Evolutionary conservation across 208 protist genomes (phyloP), one percentile per base, ranked within the genome.

Genomic region (Trypanosomatidae sp.): DNA sequence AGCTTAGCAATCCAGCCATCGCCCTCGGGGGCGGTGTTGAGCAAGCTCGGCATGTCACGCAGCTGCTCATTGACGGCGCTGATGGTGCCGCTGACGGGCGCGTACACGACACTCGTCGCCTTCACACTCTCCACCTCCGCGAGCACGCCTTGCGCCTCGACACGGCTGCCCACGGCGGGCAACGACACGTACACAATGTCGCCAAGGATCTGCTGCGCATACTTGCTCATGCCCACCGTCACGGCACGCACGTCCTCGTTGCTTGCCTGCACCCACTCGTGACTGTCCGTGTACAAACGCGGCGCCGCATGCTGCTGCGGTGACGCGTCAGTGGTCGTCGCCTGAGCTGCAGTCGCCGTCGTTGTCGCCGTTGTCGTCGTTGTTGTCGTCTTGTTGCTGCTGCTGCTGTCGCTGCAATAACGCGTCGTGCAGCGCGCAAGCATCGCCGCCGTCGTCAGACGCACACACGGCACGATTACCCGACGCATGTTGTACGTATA

Each of bases 71-170:
- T 96, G 28, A 96, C 79, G 10, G 74, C 56, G 11, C 61, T 56
- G 33, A 96, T 68, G 20, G 66, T 84, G 48, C 88, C 88, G 23
- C 53, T 60, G 6, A 96, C 66, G 16, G 88, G 88, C 15, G 80
- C 88, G 66, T 88, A 89, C 37, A 96, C 69, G 46, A 85, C 80
- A 59, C 80, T 92, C 19, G 88, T 92, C 4, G 88, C 88, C 61
- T 96, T 96, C 4, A 96, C 86, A 52, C 84, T 93, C 54, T 95
- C 84, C 30, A 95, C 75, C 48, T 91, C 82, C n/a, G 75, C 84
- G 52, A 89, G 44, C 6, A 79, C 64, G 19, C 88, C 77, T 45
- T 74, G 69, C 28, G 52, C 66, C 3, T 62, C 59, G 7, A 95
- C 45, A 40, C 68, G 72, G 32, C 87, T 78, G 33, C 88, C 84